Evolutionary conservation across 2,329 filamentous ascomycete genomes (phyloP).

Genomic region (Cadophora gregata): DNA sequence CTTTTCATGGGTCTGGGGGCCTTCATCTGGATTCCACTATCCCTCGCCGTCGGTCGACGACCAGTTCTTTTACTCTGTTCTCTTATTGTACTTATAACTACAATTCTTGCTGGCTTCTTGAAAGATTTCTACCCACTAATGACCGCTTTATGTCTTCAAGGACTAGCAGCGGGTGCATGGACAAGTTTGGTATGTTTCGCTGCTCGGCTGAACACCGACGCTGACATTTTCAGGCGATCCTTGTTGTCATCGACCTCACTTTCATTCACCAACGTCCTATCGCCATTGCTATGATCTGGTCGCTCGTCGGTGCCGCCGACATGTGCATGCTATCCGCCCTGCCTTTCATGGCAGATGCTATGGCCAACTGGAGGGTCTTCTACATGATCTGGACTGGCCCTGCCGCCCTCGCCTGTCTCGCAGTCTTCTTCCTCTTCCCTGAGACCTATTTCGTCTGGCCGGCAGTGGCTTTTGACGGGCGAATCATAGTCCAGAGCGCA

Average conservation of each 20-base stretch:
- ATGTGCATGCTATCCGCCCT: constrained; percentile 14
- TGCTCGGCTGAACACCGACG: background rate
- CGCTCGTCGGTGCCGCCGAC: constrained; percentile 19
- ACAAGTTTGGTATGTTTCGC: constrained; percentile 24
- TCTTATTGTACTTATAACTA: constrained; percentile 14
- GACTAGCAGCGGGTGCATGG: constrained; percentile 25
- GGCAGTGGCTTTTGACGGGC: constrained; percentile 28
- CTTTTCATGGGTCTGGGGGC: constrained; percentile 32
- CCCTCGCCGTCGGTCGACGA: constrained; percentile 29
- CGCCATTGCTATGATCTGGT: constrained; percentile 28
- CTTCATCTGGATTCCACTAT: constrained; percentile 31
- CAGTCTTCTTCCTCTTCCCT: constrained; percentile 24
- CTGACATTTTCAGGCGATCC: constrained; percentile 23
- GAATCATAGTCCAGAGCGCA: constrained; percentile 24
- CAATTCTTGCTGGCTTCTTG: constrained; percentile 18
- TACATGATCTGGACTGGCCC: constrained; percentile 22
- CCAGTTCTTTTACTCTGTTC: constrained; percentile 27
- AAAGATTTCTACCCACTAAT: constrained; percentile 27
- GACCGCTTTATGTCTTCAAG: constrained; percentile 24
- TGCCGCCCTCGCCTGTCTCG: background rate
- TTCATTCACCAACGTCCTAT: constrained; percentile 30
- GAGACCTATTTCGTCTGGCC: constrained; percentile 31
- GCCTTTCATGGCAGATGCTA: constrained; percentile 15
- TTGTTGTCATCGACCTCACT: constrained; percentile 28
- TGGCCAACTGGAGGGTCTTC: constrained; percentile 20